These are phyloP conservation scores for Phytophthora hybrid DNA, from an alignment of 352 stramenopile species.

Conservation along the genomic window DNA sequence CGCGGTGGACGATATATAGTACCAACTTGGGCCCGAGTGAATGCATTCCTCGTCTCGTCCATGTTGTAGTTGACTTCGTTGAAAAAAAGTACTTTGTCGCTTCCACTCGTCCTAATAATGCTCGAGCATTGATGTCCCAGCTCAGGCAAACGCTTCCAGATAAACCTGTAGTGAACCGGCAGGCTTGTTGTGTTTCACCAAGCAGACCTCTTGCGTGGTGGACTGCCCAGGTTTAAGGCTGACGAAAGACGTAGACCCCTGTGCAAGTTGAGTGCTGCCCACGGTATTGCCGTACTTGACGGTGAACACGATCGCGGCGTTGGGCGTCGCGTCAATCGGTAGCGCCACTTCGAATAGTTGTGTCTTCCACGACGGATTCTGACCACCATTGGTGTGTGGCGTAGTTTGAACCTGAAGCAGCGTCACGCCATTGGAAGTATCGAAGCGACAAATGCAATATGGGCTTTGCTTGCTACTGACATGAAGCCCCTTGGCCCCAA, in stretches of 20 bases:
- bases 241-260: background rate
- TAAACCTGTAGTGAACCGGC: conserved; percentile 9
- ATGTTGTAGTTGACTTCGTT: no score
- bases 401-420: conserved; percentile 16
- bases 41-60: no score
- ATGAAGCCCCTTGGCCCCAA: conserved; percentile 4
- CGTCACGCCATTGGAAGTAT: background rate
- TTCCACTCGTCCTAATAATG: background rate
- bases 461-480: conserved; percentile 6
- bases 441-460: conserved; percentile 15
- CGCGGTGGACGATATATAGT: no score
- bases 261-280: background rate
- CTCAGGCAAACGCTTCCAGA: conserved; percentile 11
- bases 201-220: background rate
- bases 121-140: background rate
- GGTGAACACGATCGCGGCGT: conserved; percentile 1
- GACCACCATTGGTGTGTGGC: background rate
- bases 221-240: background rate
- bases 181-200: conserved; percentile 13
- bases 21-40: no score
- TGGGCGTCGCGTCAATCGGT: background rate
- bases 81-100: no score
- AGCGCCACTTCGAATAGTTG: conserved; percentile 15
- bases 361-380: conserved; percentile 7
- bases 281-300: background rate